phyloP scores from a whole-genome alignment of 768 basidiomycete genomes.

The Dentipellis sp. region DNA sequence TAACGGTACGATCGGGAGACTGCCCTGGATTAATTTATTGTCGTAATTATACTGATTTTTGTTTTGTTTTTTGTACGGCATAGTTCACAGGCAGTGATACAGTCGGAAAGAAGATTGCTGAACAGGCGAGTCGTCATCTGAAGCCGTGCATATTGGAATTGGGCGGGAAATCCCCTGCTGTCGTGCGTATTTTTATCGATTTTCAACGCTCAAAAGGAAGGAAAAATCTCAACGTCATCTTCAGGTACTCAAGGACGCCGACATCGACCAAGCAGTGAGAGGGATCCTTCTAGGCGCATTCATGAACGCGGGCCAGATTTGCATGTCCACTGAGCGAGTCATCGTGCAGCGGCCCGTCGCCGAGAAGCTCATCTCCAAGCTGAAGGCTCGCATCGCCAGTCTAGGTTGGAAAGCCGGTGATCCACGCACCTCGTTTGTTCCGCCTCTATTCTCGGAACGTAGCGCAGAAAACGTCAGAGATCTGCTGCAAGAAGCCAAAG shows the following conservation, averaged over 20 bases:
- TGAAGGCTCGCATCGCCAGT: conserved; percentile 23
- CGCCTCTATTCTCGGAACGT: conserved; percentile 32
- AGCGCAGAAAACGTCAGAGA: conserved; percentile 36
- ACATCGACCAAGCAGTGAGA: conserved; percentile 43
- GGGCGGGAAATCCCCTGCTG: conserved; percentile 43
- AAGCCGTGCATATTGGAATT: conserved; percentile 50
- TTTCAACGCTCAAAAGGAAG: not conserved
- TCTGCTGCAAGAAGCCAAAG: conserved; percentile 35
- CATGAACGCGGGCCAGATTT: conserved; percentile 42
- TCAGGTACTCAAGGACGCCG: conserved; percentile 43
- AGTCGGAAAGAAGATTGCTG: conserved; percentile 44
- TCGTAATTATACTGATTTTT: not conserved
- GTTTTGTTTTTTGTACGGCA: not conserved
- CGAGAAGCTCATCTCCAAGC: conserved; percentile 24
- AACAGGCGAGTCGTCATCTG: conserved; percentile 44
- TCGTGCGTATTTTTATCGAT: conserved; percentile 26
- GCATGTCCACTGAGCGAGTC: conserved; percentile 51
- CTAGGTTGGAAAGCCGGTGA: conserved; percentile 30
- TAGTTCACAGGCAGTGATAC: conserved; percentile 51
- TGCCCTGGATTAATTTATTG: not conserved
- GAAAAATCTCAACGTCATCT: not conserved
- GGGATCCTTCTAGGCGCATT: conserved; percentile 36
- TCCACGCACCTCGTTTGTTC: conserved; percentile 20
- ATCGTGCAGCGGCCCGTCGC: conserved; percentile 37
- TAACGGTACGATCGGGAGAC: conserved; percentile 32